Conservation (phyloP, 2,329 filamentous ascomycete species). For the Aureobasidium leucospermi region DNA sequence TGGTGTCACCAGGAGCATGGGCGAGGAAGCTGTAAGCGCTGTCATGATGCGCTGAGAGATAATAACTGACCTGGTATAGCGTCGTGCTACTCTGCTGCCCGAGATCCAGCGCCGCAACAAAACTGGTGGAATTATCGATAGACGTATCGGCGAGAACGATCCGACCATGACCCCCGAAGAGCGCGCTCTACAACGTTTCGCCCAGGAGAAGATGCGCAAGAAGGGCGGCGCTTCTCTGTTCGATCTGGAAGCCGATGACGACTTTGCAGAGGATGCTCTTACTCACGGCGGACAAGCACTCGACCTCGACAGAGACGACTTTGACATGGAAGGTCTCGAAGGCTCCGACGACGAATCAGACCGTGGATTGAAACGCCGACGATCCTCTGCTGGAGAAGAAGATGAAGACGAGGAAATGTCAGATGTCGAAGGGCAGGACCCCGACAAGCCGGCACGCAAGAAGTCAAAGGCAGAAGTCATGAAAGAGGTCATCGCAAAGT, state of each 20-base stretch:
- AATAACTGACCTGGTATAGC: conserved; percentile 37
- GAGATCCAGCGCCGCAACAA: conserved; percentile 88
- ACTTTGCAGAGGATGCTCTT: conserved; percentile 49
- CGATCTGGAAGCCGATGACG: conserved; percentile 79
- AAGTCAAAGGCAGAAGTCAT: conserved; percentile 96
- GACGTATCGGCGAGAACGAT: conserved; percentile 92
- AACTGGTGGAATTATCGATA: conserved; percentile 84
- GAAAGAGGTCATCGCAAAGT: conserved; percentile 96
- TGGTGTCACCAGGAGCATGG: conserved; percentile 73
- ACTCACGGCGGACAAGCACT: conserved; percentile 65
- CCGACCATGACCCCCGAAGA: conserved; percentile 90
- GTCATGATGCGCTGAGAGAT: background rate
- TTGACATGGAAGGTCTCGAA: conserved; percentile 39
- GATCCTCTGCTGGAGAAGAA: conserved; percentile 44
- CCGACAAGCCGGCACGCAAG: conserved; percentile 67
- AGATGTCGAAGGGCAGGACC: conserved; percentile 34
- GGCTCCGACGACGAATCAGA: conserved; percentile 29
- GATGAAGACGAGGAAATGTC: conserved; percentile 39
- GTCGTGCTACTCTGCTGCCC: conserved; percentile 74
- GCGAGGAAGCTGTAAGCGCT: conserved; percentile 67
- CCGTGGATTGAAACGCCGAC: conserved; percentile 36
- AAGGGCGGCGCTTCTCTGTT: conserved; percentile 76
- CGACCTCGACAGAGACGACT: conserved; percentile 61
- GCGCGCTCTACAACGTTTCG: conserved; percentile 83
- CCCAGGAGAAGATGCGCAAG: conserved; percentile 72